phyloP scores from a whole-genome alignment of 352 stramenopile species.

The Phytopythium vexans region DNA sequence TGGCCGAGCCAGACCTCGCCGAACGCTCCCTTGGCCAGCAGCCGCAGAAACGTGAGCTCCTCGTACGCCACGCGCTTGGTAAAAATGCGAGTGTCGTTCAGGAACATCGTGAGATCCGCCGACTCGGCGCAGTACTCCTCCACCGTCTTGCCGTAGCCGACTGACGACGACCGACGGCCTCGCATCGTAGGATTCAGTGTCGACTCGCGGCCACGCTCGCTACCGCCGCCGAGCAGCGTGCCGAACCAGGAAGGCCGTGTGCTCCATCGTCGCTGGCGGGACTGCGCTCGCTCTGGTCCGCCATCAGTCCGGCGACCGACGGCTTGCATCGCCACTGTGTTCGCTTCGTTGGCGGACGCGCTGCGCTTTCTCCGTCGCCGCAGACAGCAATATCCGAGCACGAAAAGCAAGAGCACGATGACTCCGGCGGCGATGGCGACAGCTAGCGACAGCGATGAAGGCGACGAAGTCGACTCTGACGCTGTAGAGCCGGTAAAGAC shows the following conservation, averaged over 20 bases:
- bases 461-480: background rate
- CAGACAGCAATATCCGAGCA: too few species aligned
- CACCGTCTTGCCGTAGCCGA: slow-evolving; percentile 32
- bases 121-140: slow-evolving; percentile 69
- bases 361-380: too few species aligned
- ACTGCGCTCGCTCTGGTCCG: too few species aligned
- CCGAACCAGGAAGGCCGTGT: background rate
- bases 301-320: too few species aligned
- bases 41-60: slow-evolving; percentile 59
- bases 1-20: slow-evolving; percentile 73
- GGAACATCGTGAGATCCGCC: slow-evolving; percentile 39
- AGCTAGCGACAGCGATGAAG: too few species aligned
- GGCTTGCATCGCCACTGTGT: too few species aligned
- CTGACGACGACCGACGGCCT: slow-evolving; percentile 20
- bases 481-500: background rate
- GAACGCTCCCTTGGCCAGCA: slow-evolving; percentile 65
- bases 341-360: too few species aligned
- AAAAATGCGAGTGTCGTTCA: slow-evolving; percentile 46
- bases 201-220: background rate
- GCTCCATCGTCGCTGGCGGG: background rate
- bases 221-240: background rate
- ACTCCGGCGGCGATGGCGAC: too few species aligned
- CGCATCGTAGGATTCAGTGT: background rate
- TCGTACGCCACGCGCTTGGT: slow-evolving; percentile 58
- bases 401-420: too few species aligned